These are phyloP conservation scores for Osmozyma mogii DNA, from an alignment of 805 yeast genomes.

Conservation along the genomic window DNA sequence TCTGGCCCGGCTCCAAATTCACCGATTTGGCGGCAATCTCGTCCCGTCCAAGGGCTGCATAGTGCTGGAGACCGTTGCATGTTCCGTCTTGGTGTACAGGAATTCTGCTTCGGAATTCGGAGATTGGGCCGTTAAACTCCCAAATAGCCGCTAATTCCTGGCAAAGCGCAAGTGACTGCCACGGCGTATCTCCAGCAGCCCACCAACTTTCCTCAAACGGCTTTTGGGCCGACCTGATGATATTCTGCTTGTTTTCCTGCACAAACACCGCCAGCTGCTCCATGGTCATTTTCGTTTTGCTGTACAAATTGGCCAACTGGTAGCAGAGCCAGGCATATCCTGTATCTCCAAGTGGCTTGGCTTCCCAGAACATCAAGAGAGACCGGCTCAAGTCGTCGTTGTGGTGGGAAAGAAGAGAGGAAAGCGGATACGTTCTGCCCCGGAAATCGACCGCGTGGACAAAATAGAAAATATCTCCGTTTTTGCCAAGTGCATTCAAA, in stretches of 20 bases:
- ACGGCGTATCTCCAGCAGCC: constrained; percentile 30
- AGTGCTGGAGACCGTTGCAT: constrained; percentile 40
- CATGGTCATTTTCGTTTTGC: constrained; percentile 19
- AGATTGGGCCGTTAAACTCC: constrained; percentile 9
- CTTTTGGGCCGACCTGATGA: constrained; percentile 19
- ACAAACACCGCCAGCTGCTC: constrained; percentile 21
- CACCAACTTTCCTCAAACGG: constrained; percentile 30
- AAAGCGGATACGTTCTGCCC: constrained; percentile 34
- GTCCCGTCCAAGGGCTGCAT: constrained; percentile 36
- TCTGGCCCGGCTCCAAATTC: constrained; percentile 20
- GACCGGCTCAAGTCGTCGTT: constrained; percentile 28
- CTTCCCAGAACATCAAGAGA: constrained; percentile 30
- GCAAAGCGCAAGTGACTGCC: constrained; percentile 31
- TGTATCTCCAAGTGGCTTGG: constrained; percentile 24
- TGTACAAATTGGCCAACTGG: constrained; percentile 29
- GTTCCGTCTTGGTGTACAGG: constrained; percentile 39
- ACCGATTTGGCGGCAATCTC: constrained; percentile 31
- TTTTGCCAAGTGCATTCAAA: constrained; percentile 18
- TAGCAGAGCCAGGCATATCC: constrained; percentile 34
- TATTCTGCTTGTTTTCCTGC: constrained; percentile 13
- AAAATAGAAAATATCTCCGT: constrained; percentile 29
- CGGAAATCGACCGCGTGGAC: constrained; percentile 35
- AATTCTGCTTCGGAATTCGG: constrained; percentile 19
- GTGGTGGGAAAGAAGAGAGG: constrained; percentile 26
- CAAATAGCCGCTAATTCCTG: constrained; percentile 20